A percentile compares a stretch with the other conserved stretches of the same genome.
Evolutionary conservation across 371 early-diverging fungal genomes (phyloP).

Genomic region (Neoconidiobolus thromboides): DNA sequence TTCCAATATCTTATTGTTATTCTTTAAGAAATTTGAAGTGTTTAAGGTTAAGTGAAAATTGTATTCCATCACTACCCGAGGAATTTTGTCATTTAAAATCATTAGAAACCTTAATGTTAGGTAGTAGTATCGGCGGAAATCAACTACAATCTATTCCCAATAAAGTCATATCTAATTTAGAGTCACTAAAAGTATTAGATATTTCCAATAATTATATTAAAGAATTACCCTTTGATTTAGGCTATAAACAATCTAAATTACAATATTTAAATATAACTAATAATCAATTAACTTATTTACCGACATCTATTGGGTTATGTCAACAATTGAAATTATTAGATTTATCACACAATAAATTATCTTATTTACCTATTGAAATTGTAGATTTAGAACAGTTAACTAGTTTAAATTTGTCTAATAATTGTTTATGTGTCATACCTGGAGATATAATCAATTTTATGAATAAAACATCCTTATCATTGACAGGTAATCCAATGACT

Average conservation of each 20-base stretch:
- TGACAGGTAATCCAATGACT: conserved; percentile 41
- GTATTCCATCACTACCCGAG: conserved; percentile 22
- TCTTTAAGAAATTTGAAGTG: conserved; percentile 22
- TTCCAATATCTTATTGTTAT: conserved; percentile 22
- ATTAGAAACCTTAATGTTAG: conserved; percentile 31
- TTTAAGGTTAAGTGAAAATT: conserved; percentile 27
- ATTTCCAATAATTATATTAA: conserved; percentile 28
- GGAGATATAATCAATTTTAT: conserved; percentile 30
- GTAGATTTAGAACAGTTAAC: conserved; percentile 26
- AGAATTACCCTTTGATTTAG: conserved; percentile 21
- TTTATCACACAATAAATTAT: conserved; percentile 20
- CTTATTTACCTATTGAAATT: conserved; percentile 31
- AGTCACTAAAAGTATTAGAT: conserved; percentile 24
- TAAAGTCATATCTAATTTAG: conserved; percentile 21
- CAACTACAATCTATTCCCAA: conserved; percentile 21
- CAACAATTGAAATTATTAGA: conserved; percentile 21
- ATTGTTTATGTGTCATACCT: conserved; percentile 36
- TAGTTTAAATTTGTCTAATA: conserved; percentile 35
- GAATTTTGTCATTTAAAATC: conserved; percentile 15
- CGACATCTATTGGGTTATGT: conserved; percentile 30
- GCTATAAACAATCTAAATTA: conserved; percentile 17
- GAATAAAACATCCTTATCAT: conserved; percentile 25
- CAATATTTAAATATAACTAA: conserved; percentile 17
- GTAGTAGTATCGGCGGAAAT: conserved; percentile 39
- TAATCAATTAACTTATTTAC: conserved; percentile 34